Percentiles rank a stretch among this genome's conserved stretches.
Evolutionary conservation across 768 basidiomycete genomes (phyloP).

Genomic region (Astraeus odoratus): DNA sequence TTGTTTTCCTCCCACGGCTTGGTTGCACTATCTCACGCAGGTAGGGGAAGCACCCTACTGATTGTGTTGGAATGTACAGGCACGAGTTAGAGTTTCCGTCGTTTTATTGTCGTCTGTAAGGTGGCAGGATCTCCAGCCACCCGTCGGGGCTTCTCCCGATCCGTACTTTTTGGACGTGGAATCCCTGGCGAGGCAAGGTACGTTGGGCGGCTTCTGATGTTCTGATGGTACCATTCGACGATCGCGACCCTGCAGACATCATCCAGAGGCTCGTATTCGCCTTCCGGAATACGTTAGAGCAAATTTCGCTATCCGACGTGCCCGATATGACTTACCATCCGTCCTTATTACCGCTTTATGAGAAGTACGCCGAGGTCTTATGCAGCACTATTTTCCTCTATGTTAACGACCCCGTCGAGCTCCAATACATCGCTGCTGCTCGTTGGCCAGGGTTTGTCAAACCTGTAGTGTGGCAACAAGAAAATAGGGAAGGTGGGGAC

Average conservation of each 20-base stretch:
- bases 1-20: neutral
- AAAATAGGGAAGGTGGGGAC: conserved; percentile 14
- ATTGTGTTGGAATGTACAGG: conserved; percentile 30
- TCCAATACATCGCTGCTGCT: conserved; percentile 70
- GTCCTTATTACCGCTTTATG: conserved; percentile 49
- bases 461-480: conserved; percentile 52
- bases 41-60: neutral
- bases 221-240: neutral
- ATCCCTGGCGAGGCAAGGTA: conserved; percentile 52
- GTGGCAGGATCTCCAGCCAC: conserved; percentile 71
- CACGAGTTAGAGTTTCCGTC: conserved; percentile 50
- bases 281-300: conserved; percentile 22
- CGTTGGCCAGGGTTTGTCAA: conserved; percentile 77
- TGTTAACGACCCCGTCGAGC: conserved; percentile 59
- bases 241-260: conserved; percentile 21
- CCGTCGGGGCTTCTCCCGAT: conserved; percentile 62
- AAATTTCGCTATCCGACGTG: conserved; percentile 2
- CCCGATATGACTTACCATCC: conserved; percentile 42
- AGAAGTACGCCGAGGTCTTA: conserved; percentile 54
- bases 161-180: conserved; percentile 61
- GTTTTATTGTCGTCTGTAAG: conserved; percentile 57
- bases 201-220: conserved; percentile 10
- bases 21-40: neutral
- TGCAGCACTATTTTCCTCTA: conserved; percentile 58
- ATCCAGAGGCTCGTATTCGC: conserved; percentile 33